Percentiles rank a stretch among this genome's conserved stretches.
Evolutionary conservation across 2,329 filamentous ascomycete genomes (phyloP).

Genomic region (Ophiostoma fasciatum): DNA sequence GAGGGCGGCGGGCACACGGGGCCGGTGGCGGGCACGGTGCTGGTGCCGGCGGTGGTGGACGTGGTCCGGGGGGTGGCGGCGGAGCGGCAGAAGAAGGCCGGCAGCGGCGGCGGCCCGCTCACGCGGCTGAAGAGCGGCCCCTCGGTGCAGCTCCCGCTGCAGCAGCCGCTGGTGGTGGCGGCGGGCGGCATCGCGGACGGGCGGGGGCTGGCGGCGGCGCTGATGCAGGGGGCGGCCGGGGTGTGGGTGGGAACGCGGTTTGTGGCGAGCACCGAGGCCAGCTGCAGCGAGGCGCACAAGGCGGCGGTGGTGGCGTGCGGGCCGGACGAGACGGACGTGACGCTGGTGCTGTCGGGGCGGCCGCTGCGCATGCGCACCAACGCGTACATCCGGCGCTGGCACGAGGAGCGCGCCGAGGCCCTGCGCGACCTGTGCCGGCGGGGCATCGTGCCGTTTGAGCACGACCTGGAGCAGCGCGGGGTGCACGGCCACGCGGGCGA

Average conservation of each 20-base stretch:
- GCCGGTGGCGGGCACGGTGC: constrained; percentile 69
- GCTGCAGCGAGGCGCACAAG: constrained; percentile 71
- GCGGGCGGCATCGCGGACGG: constrained; percentile 82
- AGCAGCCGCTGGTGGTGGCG: constrained; percentile 62
- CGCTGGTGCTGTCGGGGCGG: constrained; percentile 67
- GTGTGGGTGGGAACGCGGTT: constrained; percentile 95
- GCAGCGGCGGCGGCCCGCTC: constrained; percentile 21
- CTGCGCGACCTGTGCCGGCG: constrained; percentile 60
- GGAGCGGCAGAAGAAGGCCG: constrained; percentile 21
- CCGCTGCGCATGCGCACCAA: constrained; percentile 72
- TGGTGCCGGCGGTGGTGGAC: constrained; percentile 79
- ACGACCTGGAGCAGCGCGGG: constrained; percentile 56
- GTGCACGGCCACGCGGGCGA: constrained; percentile 2
- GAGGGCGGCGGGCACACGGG: constrained; percentile 92
- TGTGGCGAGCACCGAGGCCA: constrained; percentile 69
- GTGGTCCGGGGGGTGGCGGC: constrained; percentile 54
- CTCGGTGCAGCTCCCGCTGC: constrained; percentile 1
- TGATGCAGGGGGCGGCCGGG: constrained; percentile 78
- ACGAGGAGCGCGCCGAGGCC: constrained; percentile 55
- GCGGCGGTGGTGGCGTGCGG: constrained; percentile 64
- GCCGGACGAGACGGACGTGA: constrained; percentile 68
- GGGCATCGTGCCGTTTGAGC: constrained; percentile 67
- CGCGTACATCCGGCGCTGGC: constrained; percentile 72
- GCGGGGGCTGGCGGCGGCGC: constrained; percentile 58
- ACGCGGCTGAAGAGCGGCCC: neutral